Evolutionary conservation across 768 basidiomycete species (phyloP), one percentile per base, ranked within the genome.

Genomic region (Daedaleopsis sinensis): DNA sequence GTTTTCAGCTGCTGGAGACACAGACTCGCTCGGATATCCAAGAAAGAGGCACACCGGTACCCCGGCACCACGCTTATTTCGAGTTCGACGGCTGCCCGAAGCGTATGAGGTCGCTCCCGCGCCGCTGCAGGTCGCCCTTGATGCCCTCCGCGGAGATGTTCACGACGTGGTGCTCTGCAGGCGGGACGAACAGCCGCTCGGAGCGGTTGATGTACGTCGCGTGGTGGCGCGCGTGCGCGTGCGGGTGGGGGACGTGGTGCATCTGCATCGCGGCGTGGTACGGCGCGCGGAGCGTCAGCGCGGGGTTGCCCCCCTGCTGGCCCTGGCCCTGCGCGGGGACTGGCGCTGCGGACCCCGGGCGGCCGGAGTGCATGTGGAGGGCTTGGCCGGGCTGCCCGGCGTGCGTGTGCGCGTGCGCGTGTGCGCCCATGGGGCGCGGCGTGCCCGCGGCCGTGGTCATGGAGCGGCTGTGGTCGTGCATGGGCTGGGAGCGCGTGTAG

Each of bases 231-330:
- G 89, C 86, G 66, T 91, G 89, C 0, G 89, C 88, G 59, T 91
- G 90, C 1, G 90, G 88, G 64, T 91, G 90, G 1, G 90, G 88
- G 48, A 91, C 88, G 64, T 91, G 90, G 67, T 91, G 90, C 87
- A 92, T 89, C 68, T 83, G 87, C 23, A 79, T 69, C 6, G 79
- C 70, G 23, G 65, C 52, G 15, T 82, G 73, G 69, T 87, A 90
- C 18, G 87, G 83, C n/a, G 84, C 74, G 56, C 81, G 84, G 32
- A 89, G 75, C 2, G 81, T 77, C 37, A 85, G 77, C 4, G 66
- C 63, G 15, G 61, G 65, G 7, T 32, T 32, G 3, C 37, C 7
- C 37, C 39, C 39, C 39, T 18, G 39, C 44, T 39, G 65, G 10
- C 64, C 64, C 37, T 48, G 60, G 23, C 18, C 49, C 48, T 38